These are phyloP conservation scores for Podospora pseudocomata DNA, from an alignment of 495 filamentous ascomycete genomes.

Conservation along the genomic window DNA sequence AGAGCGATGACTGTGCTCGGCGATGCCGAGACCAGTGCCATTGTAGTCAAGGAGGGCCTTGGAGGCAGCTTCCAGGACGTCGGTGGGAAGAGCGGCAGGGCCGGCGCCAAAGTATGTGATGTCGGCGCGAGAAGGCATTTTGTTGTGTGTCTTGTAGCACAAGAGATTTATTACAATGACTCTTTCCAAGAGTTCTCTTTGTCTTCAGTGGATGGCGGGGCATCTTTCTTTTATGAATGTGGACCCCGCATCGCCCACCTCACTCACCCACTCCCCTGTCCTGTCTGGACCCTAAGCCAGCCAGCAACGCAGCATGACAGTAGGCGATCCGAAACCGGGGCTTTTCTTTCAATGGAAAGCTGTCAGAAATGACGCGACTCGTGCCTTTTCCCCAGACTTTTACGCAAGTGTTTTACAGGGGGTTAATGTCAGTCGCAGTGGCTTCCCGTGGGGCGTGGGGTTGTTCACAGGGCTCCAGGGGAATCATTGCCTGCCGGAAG, in stretches of 20 bases:
- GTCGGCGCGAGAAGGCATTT: slow-evolving; percentile 35
- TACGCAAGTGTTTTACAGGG: slow-evolving; percentile 27
- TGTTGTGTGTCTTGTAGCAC: slow-evolving; percentile 8
- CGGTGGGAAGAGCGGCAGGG: slow-evolving; percentile 75
- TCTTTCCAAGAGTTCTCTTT: not conserved
- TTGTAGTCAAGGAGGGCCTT: slow-evolving; percentile 78
- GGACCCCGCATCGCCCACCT: slow-evolving; percentile 12
- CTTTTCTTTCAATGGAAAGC: not conserved
- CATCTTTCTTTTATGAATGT: slow-evolving; percentile 12
- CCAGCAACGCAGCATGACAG: not conserved
- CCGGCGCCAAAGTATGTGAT: slow-evolving; percentile 70
- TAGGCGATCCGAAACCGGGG: not conserved
- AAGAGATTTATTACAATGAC: not conserved
- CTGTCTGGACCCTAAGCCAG: not conserved
- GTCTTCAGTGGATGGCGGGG: slow-evolving; percentile 17
- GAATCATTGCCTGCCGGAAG: slow-evolving; percentile 8
- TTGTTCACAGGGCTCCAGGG: not conserved
- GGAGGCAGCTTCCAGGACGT: slow-evolving; percentile 69
- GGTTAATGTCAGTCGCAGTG: not conserved
- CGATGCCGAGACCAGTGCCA: slow-evolving; percentile 71
- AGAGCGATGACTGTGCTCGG: slow-evolving; percentile 90
- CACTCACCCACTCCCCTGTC: slow-evolving; percentile 15
- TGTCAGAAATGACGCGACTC: slow-evolving; percentile 22
- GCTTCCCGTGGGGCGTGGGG: not conserved
- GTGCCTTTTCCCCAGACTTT: slow-evolving; percentile 25